A percentile compares a stretch with the other conserved stretches of the same genome.
Conservation (phyloP, 2,329 filamentous ascomycete genomes). For the Colletotrichum lupini region DNA sequence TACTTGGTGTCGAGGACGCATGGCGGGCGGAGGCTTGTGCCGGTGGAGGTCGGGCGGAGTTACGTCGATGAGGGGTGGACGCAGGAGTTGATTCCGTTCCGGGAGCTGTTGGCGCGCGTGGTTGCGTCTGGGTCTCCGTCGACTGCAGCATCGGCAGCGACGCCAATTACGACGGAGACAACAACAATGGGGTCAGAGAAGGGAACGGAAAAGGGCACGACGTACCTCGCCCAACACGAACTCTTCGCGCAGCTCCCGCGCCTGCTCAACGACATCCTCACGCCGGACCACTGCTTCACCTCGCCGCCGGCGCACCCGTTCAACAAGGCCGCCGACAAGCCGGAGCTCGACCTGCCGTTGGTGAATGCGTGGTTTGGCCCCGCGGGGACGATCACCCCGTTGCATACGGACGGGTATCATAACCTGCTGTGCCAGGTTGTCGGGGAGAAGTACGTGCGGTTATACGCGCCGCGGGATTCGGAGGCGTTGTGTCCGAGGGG, state of each 20-base stretch:
- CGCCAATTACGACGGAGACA: too few species aligned
- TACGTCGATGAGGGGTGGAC: constrained; percentile 90
- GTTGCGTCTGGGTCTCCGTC: constrained; percentile 28
- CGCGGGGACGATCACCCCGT: constrained; percentile 85
- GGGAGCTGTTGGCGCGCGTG: constrained; percentile 76
- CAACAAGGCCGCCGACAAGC: constrained; percentile 9
- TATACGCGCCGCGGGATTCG: constrained; percentile 79
- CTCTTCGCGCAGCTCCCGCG: constrained; percentile 85
- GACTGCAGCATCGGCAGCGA: background rate
- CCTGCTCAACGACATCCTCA: constrained; percentile 78
- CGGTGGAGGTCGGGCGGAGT: constrained; percentile 85
- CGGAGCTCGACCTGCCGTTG: constrained; percentile 30
- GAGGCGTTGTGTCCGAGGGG: constrained; percentile 69
- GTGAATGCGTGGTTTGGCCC: constrained; percentile 96
- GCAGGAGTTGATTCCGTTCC: constrained; percentile 82
- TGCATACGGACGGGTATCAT: constrained; percentile 95
- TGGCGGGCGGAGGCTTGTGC: constrained; percentile 81
- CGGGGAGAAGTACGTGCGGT: constrained; percentile 89
- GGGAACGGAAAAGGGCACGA: background rate
- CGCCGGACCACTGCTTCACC: constrained; percentile 88
- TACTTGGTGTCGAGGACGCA: constrained; percentile 84
- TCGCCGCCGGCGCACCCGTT: constrained; percentile 69
- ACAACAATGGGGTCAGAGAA: too few species aligned
- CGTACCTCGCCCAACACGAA: constrained; percentile 91
- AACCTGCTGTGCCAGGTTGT: constrained; percentile 92